Evolutionary conservation across 2,329 filamentous ascomycete species (phyloP), one percentile per base, ranked within the genome.

Genomic region (Xylariales sp.): DNA sequence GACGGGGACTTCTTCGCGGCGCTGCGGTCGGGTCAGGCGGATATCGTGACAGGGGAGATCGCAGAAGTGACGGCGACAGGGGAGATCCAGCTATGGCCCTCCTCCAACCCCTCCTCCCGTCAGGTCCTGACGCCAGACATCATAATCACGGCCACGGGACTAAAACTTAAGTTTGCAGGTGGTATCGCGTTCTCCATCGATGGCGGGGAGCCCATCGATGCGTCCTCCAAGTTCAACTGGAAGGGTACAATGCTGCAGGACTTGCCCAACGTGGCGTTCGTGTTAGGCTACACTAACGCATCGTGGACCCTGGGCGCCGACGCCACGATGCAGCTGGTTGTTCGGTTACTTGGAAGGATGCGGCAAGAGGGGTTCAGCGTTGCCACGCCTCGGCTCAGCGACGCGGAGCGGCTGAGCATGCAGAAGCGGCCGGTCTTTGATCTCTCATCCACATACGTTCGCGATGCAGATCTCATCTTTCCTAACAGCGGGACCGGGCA

Each of bases 291-390:
- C 55, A 68, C 69, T 19, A 72, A 78, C 28, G 70, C 70, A 0
- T 69, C 72, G 0, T 85, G 81, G 80, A 83, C 79, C 0, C 62
- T 82, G 0, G 78, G 77, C 2, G 70, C 73, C 0, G 79, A 85
- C 41, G 67, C 66, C 1, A 71, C 71, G 2, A 66, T 67, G 0
- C 60, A 62, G 18, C 61, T 78, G 2, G 59, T 74, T 5, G 61
- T 67, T 1, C 65, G 77, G 0, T 53, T 83, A 5, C 48, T 78
- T 38, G 68, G 68, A 5, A 49, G 65, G 37, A 75, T 81, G 69
- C 47, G 60, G 11, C 54, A 63, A 5, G 60, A 68, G 8, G 61
- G 62, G 0, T 59, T 65, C 4, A 58, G 55, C 0, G 59, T 55
- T 11, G 70, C 69, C 0, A 62, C 66, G 2, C 77, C 78, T 0